Evolutionary conservation across 257 asterid genomes (phyloP).

Genomic region (Solanum acaule): DNA sequence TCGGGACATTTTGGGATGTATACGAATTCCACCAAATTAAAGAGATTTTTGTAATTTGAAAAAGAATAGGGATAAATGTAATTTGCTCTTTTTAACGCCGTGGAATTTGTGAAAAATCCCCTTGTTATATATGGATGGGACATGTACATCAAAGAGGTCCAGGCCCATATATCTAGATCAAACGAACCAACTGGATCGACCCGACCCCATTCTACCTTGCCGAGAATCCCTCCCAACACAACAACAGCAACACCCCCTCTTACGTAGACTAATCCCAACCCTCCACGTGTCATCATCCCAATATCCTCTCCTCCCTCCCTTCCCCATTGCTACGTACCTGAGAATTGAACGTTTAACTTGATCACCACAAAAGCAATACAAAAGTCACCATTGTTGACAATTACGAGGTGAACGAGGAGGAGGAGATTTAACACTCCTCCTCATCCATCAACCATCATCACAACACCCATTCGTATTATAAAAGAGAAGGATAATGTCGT

Average conservation of each 20-base stretch:
- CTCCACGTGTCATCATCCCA: not conserved
- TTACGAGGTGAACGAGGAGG: not conserved
- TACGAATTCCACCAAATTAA: no score
- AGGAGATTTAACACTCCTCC: not conserved
- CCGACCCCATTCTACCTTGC: not conserved
- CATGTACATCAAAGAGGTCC: slow-evolving; percentile 25
- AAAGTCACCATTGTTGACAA: not conserved
- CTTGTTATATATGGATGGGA: slow-evolving; percentile 10
- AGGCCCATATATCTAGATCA: not conserved
- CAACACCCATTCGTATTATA: not conserved
- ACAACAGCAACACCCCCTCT: not conserved
- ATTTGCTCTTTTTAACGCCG: not conserved
- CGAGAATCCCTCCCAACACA: not conserved
- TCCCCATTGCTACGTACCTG: not conserved
- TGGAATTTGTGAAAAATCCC: not conserved
- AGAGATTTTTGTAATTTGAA: not conserved
- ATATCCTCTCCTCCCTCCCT: not conserved
- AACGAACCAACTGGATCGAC: not conserved
- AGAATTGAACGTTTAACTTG: slow-evolving; percentile 14
- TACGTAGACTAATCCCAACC: not conserved
- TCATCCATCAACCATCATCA: not conserved
- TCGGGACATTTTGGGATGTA: fast-evolving
- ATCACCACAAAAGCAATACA: not conserved
- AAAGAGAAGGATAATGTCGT: not conserved
- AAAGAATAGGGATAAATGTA: not conserved